Base-by-base conservation (phyloP, 1,139 yeast species). In the Candida glucosophila region DNA sequence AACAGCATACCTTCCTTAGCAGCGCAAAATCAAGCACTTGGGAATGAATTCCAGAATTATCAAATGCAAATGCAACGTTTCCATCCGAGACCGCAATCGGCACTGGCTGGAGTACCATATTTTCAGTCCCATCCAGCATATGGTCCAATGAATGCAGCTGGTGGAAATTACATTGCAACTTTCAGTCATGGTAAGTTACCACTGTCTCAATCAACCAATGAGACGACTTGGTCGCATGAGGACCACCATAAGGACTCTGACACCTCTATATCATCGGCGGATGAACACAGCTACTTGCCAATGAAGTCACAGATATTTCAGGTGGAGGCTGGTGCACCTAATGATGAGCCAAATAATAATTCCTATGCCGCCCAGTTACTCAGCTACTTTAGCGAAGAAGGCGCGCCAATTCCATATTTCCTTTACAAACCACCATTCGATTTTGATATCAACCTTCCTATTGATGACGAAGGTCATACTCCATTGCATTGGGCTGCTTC, bases 401-500 rank as follows among this genome's bases (percentile, higher is more conserved):
- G 73, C 32, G 69, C 73, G 15, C 67, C 73, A n/a, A 69, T 88
- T 26, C 95, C 96, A 1, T 69, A 71, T 24, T 78, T 78, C 36
- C 54, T 88, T 21, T 65, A 73, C 27, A 67, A 74, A 35, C 88
- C 93, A 2, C 95, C 95, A 0, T 58, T 65, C 12, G 85, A 83
- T 39, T 80, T 85, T 41, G 78, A 85, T 41, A 75, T 86, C 35
- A 83, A 88, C 52, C 88, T 75, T 35, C 74, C 88, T 5, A 83
- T 90, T 23, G 98, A 90, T 44, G 93, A 83, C 39, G 97, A 90
- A 51, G 96, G 96, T 1, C 96, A 90, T 43, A 82, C 96, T 0
- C 86, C 96, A 1, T 67, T 90, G 37, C 97, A 90, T 49, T 90
- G 98, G 98, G 95, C 97, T 0, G 75, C 94, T 7, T 86, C 97